Evolutionary conservation across 1,284 basidiomycete genomes (phyloP).

Genomic region (Rhodotorula sp.): DNA sequence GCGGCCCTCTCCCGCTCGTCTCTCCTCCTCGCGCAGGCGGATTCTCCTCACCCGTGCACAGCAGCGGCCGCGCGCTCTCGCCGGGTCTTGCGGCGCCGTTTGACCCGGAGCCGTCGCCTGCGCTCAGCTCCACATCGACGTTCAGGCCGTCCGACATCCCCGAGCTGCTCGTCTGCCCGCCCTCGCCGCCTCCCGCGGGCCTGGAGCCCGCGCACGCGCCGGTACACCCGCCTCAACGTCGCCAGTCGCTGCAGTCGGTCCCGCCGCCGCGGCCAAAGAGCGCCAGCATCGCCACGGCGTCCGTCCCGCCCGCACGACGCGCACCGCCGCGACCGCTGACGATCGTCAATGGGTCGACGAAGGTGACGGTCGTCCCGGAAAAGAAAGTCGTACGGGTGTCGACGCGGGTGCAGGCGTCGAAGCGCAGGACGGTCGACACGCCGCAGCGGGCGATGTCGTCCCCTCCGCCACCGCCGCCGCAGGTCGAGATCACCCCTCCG

Average conservation of each 20-base stretch:
- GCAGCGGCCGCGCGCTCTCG: neutral
- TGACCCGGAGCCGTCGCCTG: constrained; percentile 5
- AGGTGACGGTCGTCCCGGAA: constrained; percentile 28
- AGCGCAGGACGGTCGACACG: neutral
- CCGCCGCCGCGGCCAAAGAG: neutral
- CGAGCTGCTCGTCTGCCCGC: constrained; percentile 29
- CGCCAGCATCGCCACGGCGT: neutral
- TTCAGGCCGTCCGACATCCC: constrained; percentile 29
- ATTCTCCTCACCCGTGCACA: neutral
- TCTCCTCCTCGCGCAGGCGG: constrained; percentile 3
- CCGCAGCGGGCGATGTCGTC: constrained; percentile 1
- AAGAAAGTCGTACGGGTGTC: constrained; percentile 35
- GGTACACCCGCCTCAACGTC: neutral
- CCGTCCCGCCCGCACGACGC: neutral
- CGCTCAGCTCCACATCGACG: constrained; percentile 24
- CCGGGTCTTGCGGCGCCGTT: constrained; percentile 18
- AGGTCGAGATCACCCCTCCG: neutral
- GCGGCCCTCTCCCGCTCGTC: neutral
- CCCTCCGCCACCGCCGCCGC: constrained; percentile 3
- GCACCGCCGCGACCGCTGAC: neutral
- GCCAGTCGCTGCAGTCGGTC: neutral
- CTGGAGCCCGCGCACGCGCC: neutral
- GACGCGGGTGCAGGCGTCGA: constrained; percentile 20
- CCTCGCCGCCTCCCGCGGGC: constrained; percentile 14
- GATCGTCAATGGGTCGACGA: constrained; percentile 19